phyloP scores from a whole-genome alignment of 1,139 yeast species.

The Geotrichum macrosporum region DNA sequence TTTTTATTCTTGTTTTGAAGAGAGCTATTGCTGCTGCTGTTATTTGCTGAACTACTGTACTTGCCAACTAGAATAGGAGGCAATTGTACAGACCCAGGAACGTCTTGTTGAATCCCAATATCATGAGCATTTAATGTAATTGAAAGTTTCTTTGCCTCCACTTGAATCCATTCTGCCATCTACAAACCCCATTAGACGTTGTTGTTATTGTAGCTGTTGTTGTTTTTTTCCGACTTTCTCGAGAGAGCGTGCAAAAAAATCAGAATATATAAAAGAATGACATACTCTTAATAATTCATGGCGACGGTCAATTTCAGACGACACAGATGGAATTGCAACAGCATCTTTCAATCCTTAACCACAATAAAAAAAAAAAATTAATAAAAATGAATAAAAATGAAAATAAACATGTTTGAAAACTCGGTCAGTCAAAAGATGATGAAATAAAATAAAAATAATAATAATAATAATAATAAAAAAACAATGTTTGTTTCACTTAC shows the following conservation, averaged over 20 bases:
- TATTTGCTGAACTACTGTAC: slow-evolving; percentile 73
- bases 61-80: slow-evolving; percentile 93
- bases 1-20: slow-evolving; percentile 70
- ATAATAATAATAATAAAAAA: too few species aligned
- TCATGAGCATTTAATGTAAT: slow-evolving; percentile 73
- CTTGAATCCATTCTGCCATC: slow-evolving; percentile 78
- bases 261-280: too few species aligned
- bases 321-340: slow-evolving; percentile 90
- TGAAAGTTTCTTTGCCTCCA: slow-evolving; percentile 63
- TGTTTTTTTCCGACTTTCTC: too few species aligned
- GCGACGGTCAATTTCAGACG: slow-evolving; percentile 81
- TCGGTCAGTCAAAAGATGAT: too few species aligned
- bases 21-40: background rate
- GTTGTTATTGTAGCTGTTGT: too few species aligned
- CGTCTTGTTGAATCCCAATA: slow-evolving; percentile 81
- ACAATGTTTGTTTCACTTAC: slow-evolving; percentile 5
- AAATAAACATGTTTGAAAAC: too few species aligned
- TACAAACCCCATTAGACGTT: too few species aligned
- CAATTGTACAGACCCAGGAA: slow-evolving; percentile 53
- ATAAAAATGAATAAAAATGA: too few species aligned
- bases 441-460: too few species aligned
- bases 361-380: background rate
- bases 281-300: slow-evolving; percentile 41
- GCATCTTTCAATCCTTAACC: slow-evolving; percentile 53
- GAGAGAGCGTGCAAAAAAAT: too few species aligned